Evolutionary conservation across 345 rosid species (phyloP), one percentile per base, ranked within the genome.

Genomic region (Jatropha curcas): DNA sequence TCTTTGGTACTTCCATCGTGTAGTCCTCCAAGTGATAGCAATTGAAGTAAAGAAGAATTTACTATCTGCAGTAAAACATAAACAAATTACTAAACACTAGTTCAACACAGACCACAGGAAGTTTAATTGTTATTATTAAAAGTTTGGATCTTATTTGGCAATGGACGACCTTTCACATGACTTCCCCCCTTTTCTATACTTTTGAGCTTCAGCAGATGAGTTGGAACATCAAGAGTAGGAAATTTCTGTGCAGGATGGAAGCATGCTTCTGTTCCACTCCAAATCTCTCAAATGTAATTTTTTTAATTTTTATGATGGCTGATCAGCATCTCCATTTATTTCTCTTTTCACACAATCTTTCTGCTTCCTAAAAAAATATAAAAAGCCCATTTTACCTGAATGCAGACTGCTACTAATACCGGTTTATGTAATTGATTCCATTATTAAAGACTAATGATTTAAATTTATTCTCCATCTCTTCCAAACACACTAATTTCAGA

Each of bases 11-110:
- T 74, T 60, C 71, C 53, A 63, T 81, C 80, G 33, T 71, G 60
- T 37, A 66, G 55, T 63, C 77, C 80, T 55, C 33, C 50, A 60
- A 24, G 73, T 5, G 86, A 84, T 51, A 88, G 56, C 85, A 84
- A 83, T 60, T 50, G 79, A 61, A 85, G 74, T 65, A 84, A 59
- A 25, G 85, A 81, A 72, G 60, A 20, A 12, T 84, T 68, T 43
- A 86, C 14, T 51, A 71, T 68, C 88, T 88, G 83, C 84, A 73
- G 41, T 28, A 37, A 67, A 55, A 30, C 0, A 65, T 22, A 34
- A 71, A 58, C 60, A 48, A 60, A 60, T 13, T 9, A 43, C 6
- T 22, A 20, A 59, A 8, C 65, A 33, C n/a, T 9, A 25, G n/a
- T 39, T 22, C 64, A 59, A 50, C 3, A 35, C 19, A 6, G 3